phyloP scores from a whole-genome alignment of 257 asterid genomes.

The Nicotiana otophora region DNA sequence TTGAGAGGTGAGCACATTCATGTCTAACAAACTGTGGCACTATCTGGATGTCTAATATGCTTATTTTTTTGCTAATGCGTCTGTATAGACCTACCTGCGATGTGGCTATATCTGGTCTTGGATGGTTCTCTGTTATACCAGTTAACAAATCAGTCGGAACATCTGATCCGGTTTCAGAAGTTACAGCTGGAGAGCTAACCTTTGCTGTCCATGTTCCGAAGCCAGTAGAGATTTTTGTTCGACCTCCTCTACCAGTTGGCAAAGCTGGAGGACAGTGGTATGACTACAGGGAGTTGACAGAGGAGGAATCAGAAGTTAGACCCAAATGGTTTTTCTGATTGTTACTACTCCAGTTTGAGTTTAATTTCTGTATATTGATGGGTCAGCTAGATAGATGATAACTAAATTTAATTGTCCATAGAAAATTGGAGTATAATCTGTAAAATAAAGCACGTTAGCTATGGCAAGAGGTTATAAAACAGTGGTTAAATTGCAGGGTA shows the following conservation, averaged over 20 bases:
- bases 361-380: not conserved
- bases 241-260: constrained; percentile 83
- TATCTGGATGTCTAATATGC: constrained; percentile 5
- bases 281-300: constrained; percentile 76
- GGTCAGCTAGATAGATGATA: not conserved
- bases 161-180: constrained; percentile 29
- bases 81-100: constrained; percentile 81
- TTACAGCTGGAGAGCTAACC: constrained; percentile 40
- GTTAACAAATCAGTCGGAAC: constrained; percentile 23
- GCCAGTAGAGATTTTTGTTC: constrained; percentile 84
- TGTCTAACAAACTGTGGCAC: not conserved
- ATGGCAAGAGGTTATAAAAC: not conserved
- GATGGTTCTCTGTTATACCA: constrained; percentile 84
- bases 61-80: not conserved
- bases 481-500: not conserved
- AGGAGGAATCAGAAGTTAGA: constrained; percentile 65
- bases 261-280: constrained; percentile 75
- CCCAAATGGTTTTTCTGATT: constrained; percentile 84
- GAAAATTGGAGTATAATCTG: not conserved
- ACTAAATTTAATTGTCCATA: not conserved
- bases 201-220: constrained; percentile 78
- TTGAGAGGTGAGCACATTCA: constrained; percentile 37
- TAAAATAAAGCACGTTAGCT: not conserved
- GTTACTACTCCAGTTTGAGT: not conserved
- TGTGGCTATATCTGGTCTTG: constrained; percentile 95